These are phyloP conservation scores for Colletotrichum spaethianum DNA, from an alignment of 2,329 filamentous ascomycete genomes.

Conservation along the genomic window DNA sequence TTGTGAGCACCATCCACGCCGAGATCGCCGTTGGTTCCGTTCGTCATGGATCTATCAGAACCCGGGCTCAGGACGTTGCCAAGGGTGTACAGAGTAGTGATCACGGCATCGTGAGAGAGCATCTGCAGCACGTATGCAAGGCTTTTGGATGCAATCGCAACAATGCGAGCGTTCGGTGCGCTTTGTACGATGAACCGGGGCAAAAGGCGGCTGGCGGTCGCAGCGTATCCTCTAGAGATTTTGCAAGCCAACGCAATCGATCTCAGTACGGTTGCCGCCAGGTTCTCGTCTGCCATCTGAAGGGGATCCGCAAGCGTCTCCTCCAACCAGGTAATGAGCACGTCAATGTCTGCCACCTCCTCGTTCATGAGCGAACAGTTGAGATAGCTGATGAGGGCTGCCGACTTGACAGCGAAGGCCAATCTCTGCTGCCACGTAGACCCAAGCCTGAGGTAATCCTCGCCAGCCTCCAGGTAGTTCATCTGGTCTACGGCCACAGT, in stretches of 20 bases:
- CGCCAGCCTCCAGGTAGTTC: conserved; percentile 86
- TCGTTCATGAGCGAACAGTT: conserved; percentile 89
- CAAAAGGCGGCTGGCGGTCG: conserved; percentile 82
- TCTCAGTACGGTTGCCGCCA: conserved; percentile 85
- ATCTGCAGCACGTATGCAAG: conserved; percentile 85
- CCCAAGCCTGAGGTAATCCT: conserved; percentile 90
- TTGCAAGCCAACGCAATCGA: conserved; percentile 86
- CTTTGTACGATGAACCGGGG: conserved; percentile 92
- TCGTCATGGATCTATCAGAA: conserved; percentile 67
- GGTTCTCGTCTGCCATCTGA: conserved; percentile 84
- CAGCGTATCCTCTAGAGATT: conserved; percentile 79
- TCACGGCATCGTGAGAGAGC: conserved; percentile 92
- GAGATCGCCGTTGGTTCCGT: conserved; percentile 63
- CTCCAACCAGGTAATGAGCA: conserved; percentile 88
- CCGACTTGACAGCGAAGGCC: conserved; percentile 87
- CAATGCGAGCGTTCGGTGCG: conserved; percentile 76
- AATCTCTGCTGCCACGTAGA: conserved; percentile 89
- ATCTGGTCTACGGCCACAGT: conserved; percentile 86
- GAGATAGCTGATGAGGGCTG: conserved; percentile 85
- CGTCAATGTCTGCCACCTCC: conserved; percentile 83
- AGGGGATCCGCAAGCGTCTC: conserved; percentile 82
- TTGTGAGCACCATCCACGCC: conserved; percentile 53
- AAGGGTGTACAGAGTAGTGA: conserved; percentile 95
- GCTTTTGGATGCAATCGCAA: conserved; percentile 85
- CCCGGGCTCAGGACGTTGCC: conserved; percentile 92